phyloP scores from a whole-genome alignment of 1,284 basidiomycete genomes.

The Ustilago bromivora region DNA sequence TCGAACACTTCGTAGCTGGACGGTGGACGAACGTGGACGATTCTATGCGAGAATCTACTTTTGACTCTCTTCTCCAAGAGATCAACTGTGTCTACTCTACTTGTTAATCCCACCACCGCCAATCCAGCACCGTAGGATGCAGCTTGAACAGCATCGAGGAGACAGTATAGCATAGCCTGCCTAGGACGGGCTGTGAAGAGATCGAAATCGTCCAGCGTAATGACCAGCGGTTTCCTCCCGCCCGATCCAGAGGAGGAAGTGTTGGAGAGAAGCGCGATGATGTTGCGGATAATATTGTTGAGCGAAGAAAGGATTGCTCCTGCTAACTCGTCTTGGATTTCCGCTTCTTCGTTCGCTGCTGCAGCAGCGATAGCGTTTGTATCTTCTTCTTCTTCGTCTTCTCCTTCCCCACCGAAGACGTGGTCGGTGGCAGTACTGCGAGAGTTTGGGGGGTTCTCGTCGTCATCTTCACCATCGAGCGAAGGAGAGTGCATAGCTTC shows the following conservation, averaged over 20 bases:
- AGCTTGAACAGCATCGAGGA: constrained; percentile 67
- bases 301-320: constrained; percentile 43
- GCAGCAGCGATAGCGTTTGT: constrained; percentile 1
- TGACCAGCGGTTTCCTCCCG: constrained; percentile 54
- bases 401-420: constrained; percentile 40
- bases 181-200: constrained; percentile 58
- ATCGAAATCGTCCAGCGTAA: constrained; percentile 66
- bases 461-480: constrained; percentile 19
- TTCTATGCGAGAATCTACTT: constrained; percentile 66
- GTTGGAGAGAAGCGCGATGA: constrained; percentile 62
- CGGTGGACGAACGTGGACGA: constrained; percentile 59
- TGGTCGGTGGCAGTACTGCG: constrained; percentile 12
- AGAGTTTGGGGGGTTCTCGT: background rate
- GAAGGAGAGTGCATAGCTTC: constrained; percentile 17
- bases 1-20: constrained; percentile 35
- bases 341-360: constrained; percentile 27
- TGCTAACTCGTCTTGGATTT: constrained; percentile 43
- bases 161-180: constrained; percentile 67
- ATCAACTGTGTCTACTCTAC: constrained; percentile 61
- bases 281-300: constrained; percentile 55
- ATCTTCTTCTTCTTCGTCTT: constrained; percentile 26
- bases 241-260: constrained; percentile 10
- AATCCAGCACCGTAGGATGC: constrained; percentile 62
- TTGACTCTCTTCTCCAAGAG: constrained; percentile 68
- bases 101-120: constrained; percentile 61